Evolutionary conservation across 768 basidiomycete species (phyloP).

Genomic region (Panaeolus cyanescens): DNA sequence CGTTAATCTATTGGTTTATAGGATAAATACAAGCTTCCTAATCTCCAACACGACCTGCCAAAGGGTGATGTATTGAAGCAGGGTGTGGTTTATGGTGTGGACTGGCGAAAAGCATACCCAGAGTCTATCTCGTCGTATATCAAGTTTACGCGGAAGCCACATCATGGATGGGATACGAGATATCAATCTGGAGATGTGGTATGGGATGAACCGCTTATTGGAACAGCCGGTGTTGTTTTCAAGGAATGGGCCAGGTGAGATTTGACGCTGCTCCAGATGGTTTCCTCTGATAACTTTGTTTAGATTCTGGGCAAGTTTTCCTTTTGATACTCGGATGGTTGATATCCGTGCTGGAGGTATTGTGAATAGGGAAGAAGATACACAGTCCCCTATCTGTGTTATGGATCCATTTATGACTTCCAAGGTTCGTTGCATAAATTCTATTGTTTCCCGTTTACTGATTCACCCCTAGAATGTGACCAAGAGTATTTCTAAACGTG

Average conservation of each 20-base stretch:
- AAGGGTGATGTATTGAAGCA: conserved; percentile 28
- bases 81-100: conserved; percentile 4
- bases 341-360: conserved; percentile 45
- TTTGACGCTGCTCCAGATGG: background rate
- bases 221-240: conserved; percentile 24
- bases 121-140: background rate
- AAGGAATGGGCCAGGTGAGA: conserved; percentile 45
- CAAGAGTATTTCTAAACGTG: background rate
- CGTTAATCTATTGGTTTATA: conserved; percentile 19
- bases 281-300: background rate
- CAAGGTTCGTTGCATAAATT: conserved; percentile 17
- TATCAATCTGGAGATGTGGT: conserved; percentile 9
- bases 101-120: background rate
- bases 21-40: conserved; percentile 48
- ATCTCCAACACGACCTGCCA: conserved; percentile 45
- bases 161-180: conserved; percentile 30
- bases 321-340: conserved; percentile 30
- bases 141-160: conserved; percentile 15
- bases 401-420: conserved; percentile 42
- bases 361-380: conserved; percentile 8
- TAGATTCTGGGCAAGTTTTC: conserved; percentile 51
- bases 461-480: background rate
- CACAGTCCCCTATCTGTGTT: conserved; percentile 15
- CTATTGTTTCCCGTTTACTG: background rate
- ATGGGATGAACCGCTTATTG: background rate